Base-by-base conservation (phyloP, 306 rosid genomes). In the Cucurbita ficifolia region DNA sequence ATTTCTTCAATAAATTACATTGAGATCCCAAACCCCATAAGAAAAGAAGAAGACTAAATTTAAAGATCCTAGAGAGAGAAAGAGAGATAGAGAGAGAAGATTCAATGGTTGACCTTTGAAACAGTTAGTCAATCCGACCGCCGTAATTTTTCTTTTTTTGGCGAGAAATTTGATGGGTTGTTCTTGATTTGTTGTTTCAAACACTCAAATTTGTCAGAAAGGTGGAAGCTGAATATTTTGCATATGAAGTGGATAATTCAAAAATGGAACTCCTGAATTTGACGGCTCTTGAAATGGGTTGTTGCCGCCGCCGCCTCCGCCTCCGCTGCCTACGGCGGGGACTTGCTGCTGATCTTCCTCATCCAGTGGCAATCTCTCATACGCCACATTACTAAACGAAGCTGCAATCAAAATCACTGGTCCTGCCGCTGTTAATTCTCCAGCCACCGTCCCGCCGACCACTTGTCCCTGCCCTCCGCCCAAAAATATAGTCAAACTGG, bases 381-480 rank as follows among this genome's bases (percentile, higher is more conserved):
- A 74, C 33, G 77, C 71, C 48, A 74, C 77, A 56, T 74, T 74
- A 17, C 59, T 74, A 60, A 74, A 74, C n/a, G 77, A 74, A 24
- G 77, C 55, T 13, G 77, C 77, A 19, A 74, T 74, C 46, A 74
- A 12, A 6, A 74, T 74, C 10, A 74, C 77, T 1, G 77, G 77
- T 12, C 77, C 77, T 0, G 70, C 56, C n/a, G 77, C 77, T 4
- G 67, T 74, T 19, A 74, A 46, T 18, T 58, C 77, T 35, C 77
- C 77, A 1, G 54, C 77, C 18, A 74, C 77, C 21, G 57, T 74
- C 13, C 77, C 77, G 3, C 77, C 77, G 6, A 74, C 77, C 18
- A 74, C 77, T 38, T 74, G 77, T 48, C 77, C 77, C 21, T 74
- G 77, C 4, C 77, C 77, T n/a, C 77, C 77, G 5, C 8, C 77